Percentiles rank a stretch among this genome's conserved stretches.
Conservation (phyloP, 768 basidiomycete species). For the Mrakia frigida region DNA sequence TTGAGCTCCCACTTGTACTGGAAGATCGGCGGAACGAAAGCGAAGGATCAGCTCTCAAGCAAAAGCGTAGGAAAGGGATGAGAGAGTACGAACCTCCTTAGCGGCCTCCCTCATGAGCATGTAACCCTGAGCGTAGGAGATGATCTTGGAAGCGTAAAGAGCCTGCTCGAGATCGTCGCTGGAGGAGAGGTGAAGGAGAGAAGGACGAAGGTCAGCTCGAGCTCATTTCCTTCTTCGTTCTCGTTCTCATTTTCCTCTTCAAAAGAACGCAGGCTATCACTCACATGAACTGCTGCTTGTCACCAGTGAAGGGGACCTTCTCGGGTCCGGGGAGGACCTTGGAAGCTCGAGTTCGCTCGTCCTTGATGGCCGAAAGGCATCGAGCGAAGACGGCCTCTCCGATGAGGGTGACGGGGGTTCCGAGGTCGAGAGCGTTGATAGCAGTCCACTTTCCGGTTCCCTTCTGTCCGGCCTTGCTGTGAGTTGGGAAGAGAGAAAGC, state of each 20-base stretch:
- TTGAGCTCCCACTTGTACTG: conserved; percentile 37
- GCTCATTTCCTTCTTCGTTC: not conserved
- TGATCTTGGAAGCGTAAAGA: conserved; percentile 98
- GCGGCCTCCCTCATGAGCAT: conserved; percentile 99
- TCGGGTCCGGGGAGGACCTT: conserved; percentile 84
- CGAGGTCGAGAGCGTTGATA: conserved; percentile 82
- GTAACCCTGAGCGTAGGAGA: conserved; percentile 99
- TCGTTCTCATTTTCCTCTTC: not conserved
- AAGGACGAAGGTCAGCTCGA: not conserved
- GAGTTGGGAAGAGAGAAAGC: not conserved
- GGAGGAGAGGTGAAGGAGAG: not conserved
- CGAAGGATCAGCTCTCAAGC: not conserved
- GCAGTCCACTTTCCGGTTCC: conserved; percentile 99
- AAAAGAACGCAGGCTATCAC: conserved; percentile 8
- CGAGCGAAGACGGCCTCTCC: conserved; percentile 99
- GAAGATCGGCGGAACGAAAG: not conserved
- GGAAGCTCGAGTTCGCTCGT: conserved; percentile 88
- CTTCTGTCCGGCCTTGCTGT: conserved; percentile 81
- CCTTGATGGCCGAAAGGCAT: conserved; percentile 94
- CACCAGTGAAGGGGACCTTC: conserved; percentile 88
- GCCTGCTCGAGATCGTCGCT: conserved; percentile 87
- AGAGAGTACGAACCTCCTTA: conserved; percentile 53
- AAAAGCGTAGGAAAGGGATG: not conserved
- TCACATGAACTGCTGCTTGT: conserved; percentile 85
- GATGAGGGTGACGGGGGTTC: conserved; percentile 81